Evolutionary conservation across 371 early-diverging fungal species (phyloP).

Genomic region (Mortierella sp.): DNA sequence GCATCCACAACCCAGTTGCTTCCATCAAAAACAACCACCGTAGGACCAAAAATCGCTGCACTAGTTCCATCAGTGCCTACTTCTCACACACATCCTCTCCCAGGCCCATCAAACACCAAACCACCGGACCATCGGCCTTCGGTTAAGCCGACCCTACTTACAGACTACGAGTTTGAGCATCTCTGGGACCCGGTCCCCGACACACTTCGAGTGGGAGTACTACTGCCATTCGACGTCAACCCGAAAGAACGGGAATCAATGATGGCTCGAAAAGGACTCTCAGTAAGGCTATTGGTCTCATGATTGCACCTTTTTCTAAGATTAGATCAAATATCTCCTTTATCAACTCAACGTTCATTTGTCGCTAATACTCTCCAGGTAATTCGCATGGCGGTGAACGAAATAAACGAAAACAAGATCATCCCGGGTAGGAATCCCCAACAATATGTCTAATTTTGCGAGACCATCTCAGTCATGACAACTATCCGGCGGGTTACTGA

Average conservation of each 20-base stretch:
- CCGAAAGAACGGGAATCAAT: neutral
- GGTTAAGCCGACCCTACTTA: slow-evolving; percentile 16
- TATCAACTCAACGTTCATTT: neutral
- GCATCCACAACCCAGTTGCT: too few relatives aligned
- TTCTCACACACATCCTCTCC: too few relatives aligned
- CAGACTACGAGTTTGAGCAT: slow-evolving; percentile 22
- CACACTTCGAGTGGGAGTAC: slow-evolving; percentile 25
- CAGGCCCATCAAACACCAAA: too few relatives aligned
- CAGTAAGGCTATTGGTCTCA: slow-evolving; percentile 6
- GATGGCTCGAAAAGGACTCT: slow-evolving; percentile 11
- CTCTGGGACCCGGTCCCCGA: slow-evolving; percentile 19
- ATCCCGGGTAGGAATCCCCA: slow-evolving; percentile 27
- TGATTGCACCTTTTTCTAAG: neutral
- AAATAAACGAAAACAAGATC: slow-evolving; percentile 22
- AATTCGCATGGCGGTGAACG: slow-evolving; percentile 30
- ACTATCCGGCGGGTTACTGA: neutral
- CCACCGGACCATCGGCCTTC: neutral
- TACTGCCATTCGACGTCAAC: slow-evolving; percentile 15
- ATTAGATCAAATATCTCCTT: neutral
- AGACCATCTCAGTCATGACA: neutral
- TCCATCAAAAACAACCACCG: too few relatives aligned
- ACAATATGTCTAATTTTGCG: too few relatives aligned
- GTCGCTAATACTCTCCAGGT: slow-evolving; percentile 3
- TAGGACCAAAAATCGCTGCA: too few relatives aligned
- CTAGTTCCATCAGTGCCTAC: too few relatives aligned